Base-by-base conservation (phyloP, 1,284 basidiomycete genomes). In the Tilletia caries region DNA sequence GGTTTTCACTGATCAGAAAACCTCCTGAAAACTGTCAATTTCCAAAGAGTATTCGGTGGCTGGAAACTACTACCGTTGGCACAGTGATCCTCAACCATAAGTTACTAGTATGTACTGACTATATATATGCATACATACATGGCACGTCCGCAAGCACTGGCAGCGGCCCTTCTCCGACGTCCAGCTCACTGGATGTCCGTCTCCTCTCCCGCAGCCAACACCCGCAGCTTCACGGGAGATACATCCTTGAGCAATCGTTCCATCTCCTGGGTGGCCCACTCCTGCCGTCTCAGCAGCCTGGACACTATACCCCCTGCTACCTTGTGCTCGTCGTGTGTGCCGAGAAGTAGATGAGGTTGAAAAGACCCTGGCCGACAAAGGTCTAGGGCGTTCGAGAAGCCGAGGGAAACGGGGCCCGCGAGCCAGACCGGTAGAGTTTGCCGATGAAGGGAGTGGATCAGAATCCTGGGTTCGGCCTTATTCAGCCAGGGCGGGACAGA, bases 311-410 rank as follows among this genome's bases (percentile, higher is more conserved):
- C 70, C 37, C 44, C 37, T 10, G 60, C 67, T 25, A 43, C 29
- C 62, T 71, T 71, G 33, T 46, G 41, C 34, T 71, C 70, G 32
- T 68, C 70, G 34, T 71, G 70, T 8, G 70, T 71, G 32, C 54
- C 67, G 8, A 71, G 46, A 5, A 71, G 34, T 8, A 68, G 44
- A 33, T 13, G 46, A 20, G 67, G 67, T 15, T n/a, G 20, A 34
- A 60, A 67, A 48, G 23, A 25, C n/a, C 18, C 10, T 20, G 46
- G 33, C 29, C 32, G 33, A 27, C 48, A 68, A 25, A 44, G n/a
- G 41, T 27, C 25, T 8, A 68, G 27, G 10, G 60, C 52, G 6
- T 65, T 52, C 10, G 44, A n/a, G 18, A 68, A 67, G 13, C 70
- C 70, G 3, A 68, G 29, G 18, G 67, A 50, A 33, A 71, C 70